Conservation (phyloP, 352 stramenopile species). For the Blastocystis sp. region DNA sequence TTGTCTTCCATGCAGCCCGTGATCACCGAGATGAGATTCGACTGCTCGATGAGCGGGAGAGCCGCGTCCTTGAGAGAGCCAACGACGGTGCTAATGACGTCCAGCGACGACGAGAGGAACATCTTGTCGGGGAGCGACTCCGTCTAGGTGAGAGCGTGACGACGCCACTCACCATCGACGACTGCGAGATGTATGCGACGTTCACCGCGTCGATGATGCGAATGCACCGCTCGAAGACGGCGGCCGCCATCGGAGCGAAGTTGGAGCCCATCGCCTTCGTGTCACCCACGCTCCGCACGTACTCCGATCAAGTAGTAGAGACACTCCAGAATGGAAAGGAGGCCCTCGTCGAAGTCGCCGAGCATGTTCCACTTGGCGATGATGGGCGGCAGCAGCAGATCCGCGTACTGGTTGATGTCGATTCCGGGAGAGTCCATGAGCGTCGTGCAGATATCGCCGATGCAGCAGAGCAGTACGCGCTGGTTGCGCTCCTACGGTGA, state of each 20-base stretch:
- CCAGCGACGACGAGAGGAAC: slow-evolving; percentile 14
- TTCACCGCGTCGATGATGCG: slow-evolving; percentile 22
- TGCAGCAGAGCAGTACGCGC: not conserved
- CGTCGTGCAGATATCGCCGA: slow-evolving; percentile 6
- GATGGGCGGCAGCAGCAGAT: slow-evolving; percentile 12
- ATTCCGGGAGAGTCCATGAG: not conserved
- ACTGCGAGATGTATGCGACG: slow-evolving; percentile 6
- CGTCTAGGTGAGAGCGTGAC: not conserved
- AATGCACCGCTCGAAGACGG: not conserved
- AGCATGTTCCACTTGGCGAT: slow-evolving; percentile 44
- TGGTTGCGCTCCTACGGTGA: slow-evolving; percentile 5
- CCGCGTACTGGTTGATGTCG: slow-evolving; percentile 12
- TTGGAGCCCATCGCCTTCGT: not conserved
- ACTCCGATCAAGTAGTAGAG: slow-evolving; percentile 47
- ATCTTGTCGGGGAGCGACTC: slow-evolving; percentile 31
- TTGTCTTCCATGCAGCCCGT: slow-evolving; percentile 44
- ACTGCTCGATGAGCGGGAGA: not conserved
- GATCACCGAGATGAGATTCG: not conserved
- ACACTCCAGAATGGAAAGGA: slow-evolving; percentile 33
- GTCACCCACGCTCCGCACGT: not conserved
- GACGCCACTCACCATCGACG: not conserved
- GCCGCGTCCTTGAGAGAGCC: not conserved
- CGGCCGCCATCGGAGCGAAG: not conserved
- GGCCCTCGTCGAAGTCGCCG: slow-evolving; percentile 23
- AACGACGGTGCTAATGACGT: slow-evolving; percentile 27